A percentile compares a stretch with the other conserved stretches of the same genome.
Evolutionary conservation across 2,329 filamentous ascomycete genomes (phyloP).

Genomic region (Trichoderma arundinaceum): DNA sequence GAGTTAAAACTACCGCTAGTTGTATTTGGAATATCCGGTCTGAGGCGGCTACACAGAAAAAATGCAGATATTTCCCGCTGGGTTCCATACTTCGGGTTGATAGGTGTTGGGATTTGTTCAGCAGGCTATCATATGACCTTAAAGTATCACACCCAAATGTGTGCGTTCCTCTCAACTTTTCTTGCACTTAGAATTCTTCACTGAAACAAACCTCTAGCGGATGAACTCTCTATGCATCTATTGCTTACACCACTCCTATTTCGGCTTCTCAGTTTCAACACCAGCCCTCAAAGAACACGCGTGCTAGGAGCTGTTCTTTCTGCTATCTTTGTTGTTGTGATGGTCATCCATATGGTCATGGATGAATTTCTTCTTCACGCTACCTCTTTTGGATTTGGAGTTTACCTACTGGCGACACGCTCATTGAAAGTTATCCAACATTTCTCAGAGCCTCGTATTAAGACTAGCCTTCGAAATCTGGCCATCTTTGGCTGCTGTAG

Average conservation of each 20-base stretch:
- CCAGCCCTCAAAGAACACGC: slow-evolving; percentile 37
- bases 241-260: slow-evolving; percentile 31
- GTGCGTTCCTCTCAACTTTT: slow-evolving; percentile 34
- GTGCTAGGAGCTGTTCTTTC: slow-evolving; percentile 36
- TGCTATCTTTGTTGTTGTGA: slow-evolving; percentile 42
- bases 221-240: slow-evolving; percentile 51
- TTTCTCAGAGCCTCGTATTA: background rate
- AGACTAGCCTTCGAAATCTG: background rate
- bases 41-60: slow-evolving; percentile 37
- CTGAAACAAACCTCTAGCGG: slow-evolving; percentile 38
- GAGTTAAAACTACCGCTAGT: slow-evolving; percentile 39
- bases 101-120: slow-evolving; percentile 45
- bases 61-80: slow-evolving; percentile 38
- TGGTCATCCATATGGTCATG: slow-evolving; percentile 51
- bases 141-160: slow-evolving; percentile 47
- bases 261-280: slow-evolving; percentile 44
- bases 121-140: slow-evolving; percentile 45
- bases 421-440: background rate
- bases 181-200: background rate
- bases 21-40: slow-evolving; percentile 47
- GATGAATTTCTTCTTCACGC: slow-evolving; percentile 51
- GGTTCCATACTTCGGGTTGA: slow-evolving; percentile 48
- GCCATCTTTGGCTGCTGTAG: too few relatives aligned
- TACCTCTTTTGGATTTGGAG: slow-evolving; percentile 42
- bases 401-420: slow-evolving; percentile 34